Evolutionary conservation across 2,329 filamentous ascomycete genomes (phyloP).

Genomic region (Hypoxylon sp.): DNA sequence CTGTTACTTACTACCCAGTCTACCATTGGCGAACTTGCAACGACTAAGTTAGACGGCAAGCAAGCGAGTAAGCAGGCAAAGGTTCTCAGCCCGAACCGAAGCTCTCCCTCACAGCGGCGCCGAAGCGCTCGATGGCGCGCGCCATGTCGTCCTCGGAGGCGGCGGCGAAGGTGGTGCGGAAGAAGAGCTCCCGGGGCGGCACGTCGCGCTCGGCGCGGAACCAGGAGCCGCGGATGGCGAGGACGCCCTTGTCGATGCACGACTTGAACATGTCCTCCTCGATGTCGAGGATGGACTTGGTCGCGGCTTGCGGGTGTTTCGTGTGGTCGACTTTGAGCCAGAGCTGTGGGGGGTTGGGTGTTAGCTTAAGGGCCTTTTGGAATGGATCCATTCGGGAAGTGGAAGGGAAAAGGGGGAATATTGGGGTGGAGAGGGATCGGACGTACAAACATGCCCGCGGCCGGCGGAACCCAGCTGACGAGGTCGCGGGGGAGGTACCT

Average conservation of each 20-base stretch:
- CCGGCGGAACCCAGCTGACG: slow-evolving; percentile 82
- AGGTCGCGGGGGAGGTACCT: slow-evolving; percentile 79
- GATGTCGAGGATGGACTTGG: slow-evolving; percentile 70
- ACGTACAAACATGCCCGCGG: slow-evolving; percentile 94
- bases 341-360: slow-evolving; percentile 59
- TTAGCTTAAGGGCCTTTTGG: slow-evolving; percentile 44
- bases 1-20: neutral
- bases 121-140: slow-evolving; percentile 80
- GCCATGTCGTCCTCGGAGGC: slow-evolving; percentile 78
- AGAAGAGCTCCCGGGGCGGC: slow-evolving; percentile 77
- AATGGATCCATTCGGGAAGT: neutral
- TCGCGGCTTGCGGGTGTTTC: slow-evolving; percentile 71
- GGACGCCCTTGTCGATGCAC: slow-evolving; percentile 79
- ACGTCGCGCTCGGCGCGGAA: slow-evolving; percentile 81
- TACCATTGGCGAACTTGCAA: neutral
- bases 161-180: slow-evolving; percentile 90
- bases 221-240: slow-evolving; percentile 90
- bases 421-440: no score
- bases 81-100: slow-evolving; percentile 51
- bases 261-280: slow-evolving; percentile 89
- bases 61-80: no score
- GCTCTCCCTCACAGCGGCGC: slow-evolving; percentile 74
- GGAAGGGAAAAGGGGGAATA: slow-evolving; percentile 4
- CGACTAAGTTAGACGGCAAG: no score
- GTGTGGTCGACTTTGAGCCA: slow-evolving; percentile 79